phyloP scores from a whole-genome alignment of 768 basidiomycete genomes.

The Mrakia gelida region DNA sequence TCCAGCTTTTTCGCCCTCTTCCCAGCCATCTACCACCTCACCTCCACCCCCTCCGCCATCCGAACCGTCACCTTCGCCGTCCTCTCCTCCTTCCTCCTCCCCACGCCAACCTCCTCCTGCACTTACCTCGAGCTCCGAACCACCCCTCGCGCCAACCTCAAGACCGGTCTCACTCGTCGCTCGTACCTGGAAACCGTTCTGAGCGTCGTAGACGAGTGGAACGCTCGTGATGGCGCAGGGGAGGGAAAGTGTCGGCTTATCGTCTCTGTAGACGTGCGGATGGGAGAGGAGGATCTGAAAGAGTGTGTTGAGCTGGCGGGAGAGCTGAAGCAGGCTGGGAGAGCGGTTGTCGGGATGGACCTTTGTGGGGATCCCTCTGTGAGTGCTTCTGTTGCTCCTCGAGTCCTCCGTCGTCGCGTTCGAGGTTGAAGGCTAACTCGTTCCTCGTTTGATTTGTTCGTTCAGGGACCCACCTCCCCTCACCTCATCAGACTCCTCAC shows the following conservation, averaged over 20 bases:
- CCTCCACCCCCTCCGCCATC: constrained; percentile 58
- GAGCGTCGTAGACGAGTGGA: constrained; percentile 34
- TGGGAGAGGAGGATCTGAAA: constrained; percentile 52
- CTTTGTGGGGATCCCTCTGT: constrained; percentile 68
- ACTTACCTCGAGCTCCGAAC: constrained; percentile 77
- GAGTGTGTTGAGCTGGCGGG: constrained; percentile 61
- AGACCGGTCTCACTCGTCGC: constrained; percentile 55
- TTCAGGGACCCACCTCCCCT: neutral
- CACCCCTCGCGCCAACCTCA: constrained; percentile 57
- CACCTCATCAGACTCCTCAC: neutral
- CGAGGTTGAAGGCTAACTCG: neutral
- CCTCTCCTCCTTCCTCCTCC: constrained; percentile 56
- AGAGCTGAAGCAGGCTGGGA: constrained; percentile 54
- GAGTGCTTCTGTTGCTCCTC: neutral
- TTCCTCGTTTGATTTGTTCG: no score
- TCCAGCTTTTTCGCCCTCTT: constrained; percentile 63
- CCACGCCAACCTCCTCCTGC: constrained; percentile 50
- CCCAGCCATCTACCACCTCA: constrained; percentile 72
- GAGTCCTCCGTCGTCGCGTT: neutral
- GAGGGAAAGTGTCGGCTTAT: constrained; percentile 47
- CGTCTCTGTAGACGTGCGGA: constrained; percentile 70
- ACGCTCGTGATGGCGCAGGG: neutral
- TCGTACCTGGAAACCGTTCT: constrained; percentile 65
- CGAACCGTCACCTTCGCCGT: constrained; percentile 61
- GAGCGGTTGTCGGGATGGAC: constrained; percentile 71